Evolutionary conservation across 2,329 filamentous ascomycete genomes (phyloP), one percentile per base, ranked within the genome.

Genomic region (Daldinia sp.): DNA sequence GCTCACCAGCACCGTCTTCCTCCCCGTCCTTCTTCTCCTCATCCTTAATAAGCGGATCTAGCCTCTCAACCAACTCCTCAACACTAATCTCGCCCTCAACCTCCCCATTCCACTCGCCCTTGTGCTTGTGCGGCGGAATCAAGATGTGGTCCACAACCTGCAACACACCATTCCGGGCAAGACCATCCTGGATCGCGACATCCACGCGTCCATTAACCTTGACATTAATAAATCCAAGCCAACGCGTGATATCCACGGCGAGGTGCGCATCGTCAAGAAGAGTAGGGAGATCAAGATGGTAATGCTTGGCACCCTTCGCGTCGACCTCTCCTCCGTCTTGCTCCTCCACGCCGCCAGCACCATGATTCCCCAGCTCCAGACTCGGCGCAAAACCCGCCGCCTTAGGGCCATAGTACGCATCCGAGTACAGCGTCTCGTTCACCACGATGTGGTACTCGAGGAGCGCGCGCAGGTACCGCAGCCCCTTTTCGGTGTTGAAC

Each of bases 131-230:
- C 1, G 93, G 92, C 39, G 94, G 94, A 66, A 97, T 87, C 59
- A 96, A 78, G 0, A 97, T 87, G 59, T 83, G 83, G 48, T 84
- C 82, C 0, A 95, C 81, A 13, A 94, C 87, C 58, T 97, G 94
- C 34, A 96, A 85, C 11, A 94, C 93, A 29, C 94, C 94, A 73
- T 97, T 91, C 72, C 83, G 85, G 0, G 89, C 90, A 57, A 95
- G 76, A 0, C 83, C 89, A 73, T 97, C 93, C 65, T 88, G 81
- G 5, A 92, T 79, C 0, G 81, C 80, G 1, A 96, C 90, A 5
- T 80, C 80, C 2, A 83, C 81, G 68, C 88, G 89, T 11, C 88
- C 91, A 72, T 97, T 97, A 71, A 96, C 83, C 74, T 87, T 87
- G 64, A 97, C 88, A 4, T 78, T 83, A 53, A 90, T 86, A 71